Evolutionary conservation across 2,329 filamentous ascomycete genomes (phyloP), one percentile per base, ranked within the genome.

Genomic region (Trichoderma sp.): DNA sequence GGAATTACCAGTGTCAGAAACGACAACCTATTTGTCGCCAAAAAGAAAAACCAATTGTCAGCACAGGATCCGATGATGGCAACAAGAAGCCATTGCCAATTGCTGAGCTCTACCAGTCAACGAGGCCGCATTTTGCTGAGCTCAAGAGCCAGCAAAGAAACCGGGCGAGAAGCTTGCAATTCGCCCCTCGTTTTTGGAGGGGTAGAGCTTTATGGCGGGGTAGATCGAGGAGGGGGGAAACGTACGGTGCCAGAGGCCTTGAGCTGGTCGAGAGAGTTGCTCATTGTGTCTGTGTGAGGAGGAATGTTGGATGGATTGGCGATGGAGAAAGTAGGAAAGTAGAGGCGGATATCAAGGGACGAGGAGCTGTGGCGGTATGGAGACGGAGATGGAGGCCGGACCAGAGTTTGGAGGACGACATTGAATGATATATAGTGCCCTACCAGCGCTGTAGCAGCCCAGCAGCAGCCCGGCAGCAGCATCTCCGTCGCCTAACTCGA

Each of bases 211-310:
- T 45, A n/a, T n/a, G 65, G 65, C 65, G 65, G 65, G 65, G 65
- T 64, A 63, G 65, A 25, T 27, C 2, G 48, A 53, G 17, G 32
- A 9, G 25, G 9, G 12, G 9, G 22, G 19, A 5, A 77, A 92
- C 92, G 83, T 87, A 97, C 93, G 78, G 95, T 99, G 90, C 95
- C 95, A 80, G 91, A 83, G 85, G 92, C 90, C 88, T 99, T 99
- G 81, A 99, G 89, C 86, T 98, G 94, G 77, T 98, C 95, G 77
- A 99, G 91, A 82, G 94, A 92, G 82, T 84, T 90, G 82, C 92
- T 83, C 94, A 97, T 97, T 73, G 63, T 78, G 71, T 68, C 67
- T 69, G 34, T 57, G 64, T 65, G 53, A 54, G 70, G 63, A 54
- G 57, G 60, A 60, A 71, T 66, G 68, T 56, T 68, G 67, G 50